Evolutionary conservation across 2,329 filamentous ascomycete genomes (phyloP).

Genomic region (Arthrinium puccinioides): DNA sequence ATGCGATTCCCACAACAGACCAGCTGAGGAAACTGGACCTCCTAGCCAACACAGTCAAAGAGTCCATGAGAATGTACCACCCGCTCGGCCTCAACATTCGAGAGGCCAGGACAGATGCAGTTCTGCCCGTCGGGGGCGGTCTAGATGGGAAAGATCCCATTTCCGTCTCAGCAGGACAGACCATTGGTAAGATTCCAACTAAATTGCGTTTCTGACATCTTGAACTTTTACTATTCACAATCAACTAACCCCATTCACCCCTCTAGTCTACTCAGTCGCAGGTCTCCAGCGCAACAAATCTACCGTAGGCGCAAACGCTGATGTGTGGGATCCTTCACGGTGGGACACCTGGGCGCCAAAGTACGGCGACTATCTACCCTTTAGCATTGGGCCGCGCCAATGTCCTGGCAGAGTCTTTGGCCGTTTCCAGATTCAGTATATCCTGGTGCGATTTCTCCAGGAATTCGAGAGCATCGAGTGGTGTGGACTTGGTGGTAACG

Average conservation of each 20-base stretch:
- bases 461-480: conserved; percentile 1
- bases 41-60: conserved; percentile 1
- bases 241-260: not conserved
- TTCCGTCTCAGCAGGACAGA: not conserved
- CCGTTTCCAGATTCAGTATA: conserved; percentile 3
- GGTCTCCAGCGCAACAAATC: conserved; percentile 1
- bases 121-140: conserved; percentile 1
- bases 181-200: not conserved
- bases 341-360: conserved; percentile 1
- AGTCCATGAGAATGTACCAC: conserved; percentile 3
- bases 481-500: not conserved
- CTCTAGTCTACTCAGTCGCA: conserved; percentile 1
- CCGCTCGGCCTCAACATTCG: conserved; percentile 2
- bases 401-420: conserved; percentile 1
- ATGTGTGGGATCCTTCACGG: not conserved
- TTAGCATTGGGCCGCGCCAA: conserved; percentile 1
- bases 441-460: conserved; percentile 1
- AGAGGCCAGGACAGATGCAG: not conserved
- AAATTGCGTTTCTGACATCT: not conserved
- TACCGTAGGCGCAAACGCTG: not conserved
- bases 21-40: not conserved
- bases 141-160: not conserved
- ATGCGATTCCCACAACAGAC: not conserved
- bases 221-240: not conserved
- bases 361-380: conserved; percentile 3